Conservation (phyloP, 1,284 basidiomycete species). For the Apiotrichum porosum region DNA sequence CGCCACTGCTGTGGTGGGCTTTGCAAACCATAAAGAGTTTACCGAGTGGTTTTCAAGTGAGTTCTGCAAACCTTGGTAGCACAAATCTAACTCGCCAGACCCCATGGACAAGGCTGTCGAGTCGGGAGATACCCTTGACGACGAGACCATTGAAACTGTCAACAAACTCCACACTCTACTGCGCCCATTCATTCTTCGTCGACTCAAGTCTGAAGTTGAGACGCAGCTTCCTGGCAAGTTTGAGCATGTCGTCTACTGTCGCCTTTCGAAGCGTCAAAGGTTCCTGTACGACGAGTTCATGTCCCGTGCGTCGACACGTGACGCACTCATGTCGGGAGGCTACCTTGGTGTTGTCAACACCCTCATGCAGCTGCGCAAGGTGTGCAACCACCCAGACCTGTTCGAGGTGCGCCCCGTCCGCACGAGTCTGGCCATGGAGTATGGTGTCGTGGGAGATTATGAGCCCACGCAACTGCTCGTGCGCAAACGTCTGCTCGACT, state of each 20-base stretch:
- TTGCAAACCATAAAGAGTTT: constrained; percentile 90
- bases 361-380: constrained; percentile 92
- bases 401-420: constrained; percentile 93
- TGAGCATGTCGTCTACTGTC: constrained; percentile 88
- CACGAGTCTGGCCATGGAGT: constrained; percentile 82
- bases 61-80: constrained; percentile 31
- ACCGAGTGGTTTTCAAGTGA: constrained; percentile 94
- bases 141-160: constrained; percentile 81
- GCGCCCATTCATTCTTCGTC: constrained; percentile 87
- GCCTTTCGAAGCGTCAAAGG: constrained; percentile 88
- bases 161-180: constrained; percentile 86
- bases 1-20: constrained; percentile 61
- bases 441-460: constrained; percentile 74
- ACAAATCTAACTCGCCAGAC: constrained; percentile 52
- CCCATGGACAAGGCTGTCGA: constrained; percentile 92
- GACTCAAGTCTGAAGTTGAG: constrained; percentile 92
- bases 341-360: constrained; percentile 81
- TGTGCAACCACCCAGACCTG: constrained; percentile 92
- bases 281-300: constrained; percentile 99
- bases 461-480: constrained; percentile 86
- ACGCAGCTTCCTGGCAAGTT: constrained; percentile 92
- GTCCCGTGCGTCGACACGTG: constrained; percentile 79
- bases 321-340: constrained; percentile 82
- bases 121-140: constrained; percentile 69
- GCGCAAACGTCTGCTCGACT: constrained; percentile 59